Percentiles rank a stretch among this genome's conserved stretches.
Conservation (phyloP, 345 rosid genomes). For the Gossypium herbaceum region DNA sequence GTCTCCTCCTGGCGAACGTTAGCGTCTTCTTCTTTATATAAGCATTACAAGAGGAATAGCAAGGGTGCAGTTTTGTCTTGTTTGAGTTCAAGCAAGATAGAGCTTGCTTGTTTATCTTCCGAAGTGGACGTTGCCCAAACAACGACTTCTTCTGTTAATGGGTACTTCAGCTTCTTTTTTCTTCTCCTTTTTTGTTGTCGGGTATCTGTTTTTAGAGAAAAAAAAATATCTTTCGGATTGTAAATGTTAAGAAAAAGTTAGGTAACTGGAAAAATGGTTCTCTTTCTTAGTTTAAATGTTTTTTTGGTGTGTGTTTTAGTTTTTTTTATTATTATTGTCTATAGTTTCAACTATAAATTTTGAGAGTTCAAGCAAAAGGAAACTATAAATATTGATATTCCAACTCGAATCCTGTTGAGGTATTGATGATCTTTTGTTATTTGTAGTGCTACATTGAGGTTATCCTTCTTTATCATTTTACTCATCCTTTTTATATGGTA, state of each 20-base stretch:
- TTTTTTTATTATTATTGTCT: background rate
- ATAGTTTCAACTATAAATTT: background rate
- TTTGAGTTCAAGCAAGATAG: slow-evolving; percentile 24
- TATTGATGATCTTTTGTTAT: background rate
- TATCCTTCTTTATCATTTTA: slow-evolving; percentile 13
- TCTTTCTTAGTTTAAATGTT: background rate
- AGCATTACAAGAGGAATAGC: slow-evolving; percentile 1
- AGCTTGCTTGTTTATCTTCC: slow-evolving; percentile 34
- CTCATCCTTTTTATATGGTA: background rate
- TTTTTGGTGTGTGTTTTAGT: background rate
- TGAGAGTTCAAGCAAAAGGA: background rate
- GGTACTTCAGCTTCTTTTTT: slow-evolving; percentile 35
- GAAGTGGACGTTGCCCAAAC: slow-evolving; percentile 27
- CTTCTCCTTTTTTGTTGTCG: background rate
- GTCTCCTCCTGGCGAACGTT: slow-evolving; percentile 35
- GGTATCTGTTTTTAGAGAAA: background rate
- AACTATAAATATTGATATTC: background rate
- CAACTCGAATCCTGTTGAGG: background rate
- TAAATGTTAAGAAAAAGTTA: background rate
- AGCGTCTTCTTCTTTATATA: slow-evolving; percentile 27
- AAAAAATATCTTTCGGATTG: background rate
- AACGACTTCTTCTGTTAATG: slow-evolving; percentile 18
- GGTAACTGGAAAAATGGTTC: background rate
- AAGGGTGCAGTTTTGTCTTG: slow-evolving; percentile 12
- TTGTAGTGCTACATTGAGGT: background rate